Evolutionary conservation across 371 early-diverging fungal genomes (phyloP), one percentile per base, ranked within the genome.

Genomic region (Actinomortierella ambigua): DNA sequence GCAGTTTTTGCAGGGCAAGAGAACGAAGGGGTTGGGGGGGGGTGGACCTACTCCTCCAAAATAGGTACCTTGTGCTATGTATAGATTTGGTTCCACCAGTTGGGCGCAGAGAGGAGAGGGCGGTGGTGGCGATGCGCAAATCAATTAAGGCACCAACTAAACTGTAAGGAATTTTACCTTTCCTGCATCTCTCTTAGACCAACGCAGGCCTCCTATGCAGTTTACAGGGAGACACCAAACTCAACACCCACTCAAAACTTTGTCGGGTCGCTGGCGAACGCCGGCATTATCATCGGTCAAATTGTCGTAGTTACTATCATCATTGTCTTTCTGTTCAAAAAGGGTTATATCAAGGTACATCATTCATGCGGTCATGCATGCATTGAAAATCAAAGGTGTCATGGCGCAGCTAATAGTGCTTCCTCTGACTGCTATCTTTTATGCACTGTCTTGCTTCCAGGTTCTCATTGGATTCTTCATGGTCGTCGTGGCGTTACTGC

Each of bases 271-370:
- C 79, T 87, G 55, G 76, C 80, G 8, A 85, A 80, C 51, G 94
- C 94, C 18, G 81, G 84, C 24, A 87, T 90, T 28, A 92, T 93
- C 55, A 81, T 93, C 47, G 88, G 82, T 8, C 90, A 92, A 60
- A 91, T 94, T 51, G 85, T 93, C 56, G 86, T 85, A 9, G 89
- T 90, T 3, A 94, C 95, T 0, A 77, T 93, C 20, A 68, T 93
- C 14, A 88, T 94, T 59, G 86, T 92, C 7, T 64, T 86, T 42
- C 69, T 92, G 6, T 93, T 93, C 69, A 87, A 86, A 49, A 89
- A 87, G 61, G 88, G 88, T 9, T 86, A 84, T 78, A 88, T 91
- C 77, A 91, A 90, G 84, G 89, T 87, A 55, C 20, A 55, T 58
- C 34, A 34, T 34, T 6, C 11, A 34, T 34, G 34, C 34, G 34